These are phyloP conservation scores for Saposhnikovia divaricata DNA, from an alignment of 129 eudicot genomes.

Conservation along the genomic window DNA sequence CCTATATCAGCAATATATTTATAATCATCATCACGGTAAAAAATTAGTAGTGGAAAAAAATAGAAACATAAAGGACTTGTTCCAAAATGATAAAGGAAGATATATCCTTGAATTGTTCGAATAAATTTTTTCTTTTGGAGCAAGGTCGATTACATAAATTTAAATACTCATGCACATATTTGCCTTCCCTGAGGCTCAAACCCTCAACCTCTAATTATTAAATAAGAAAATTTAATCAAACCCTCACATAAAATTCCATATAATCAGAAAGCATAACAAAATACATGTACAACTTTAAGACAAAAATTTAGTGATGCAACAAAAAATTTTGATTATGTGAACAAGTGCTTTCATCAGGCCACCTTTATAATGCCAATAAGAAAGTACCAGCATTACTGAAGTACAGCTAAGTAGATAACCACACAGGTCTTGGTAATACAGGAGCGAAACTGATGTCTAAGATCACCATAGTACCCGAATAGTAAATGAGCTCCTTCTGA, in stretches of 20 bases:
- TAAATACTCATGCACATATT: background rate
- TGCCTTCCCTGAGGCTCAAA: background rate
- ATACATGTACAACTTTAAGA: background rate
- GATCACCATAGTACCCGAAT: background rate
- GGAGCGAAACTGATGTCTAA: background rate
- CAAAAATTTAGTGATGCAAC: background rate
- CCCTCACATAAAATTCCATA: too few relatives aligned
- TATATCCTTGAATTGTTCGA: background rate
- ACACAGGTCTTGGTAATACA: background rate
- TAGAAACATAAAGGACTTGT: background rate
- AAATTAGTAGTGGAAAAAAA: background rate
- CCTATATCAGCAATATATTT: constrained; percentile 35
- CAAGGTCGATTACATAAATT: background rate
- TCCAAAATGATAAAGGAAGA: background rate
- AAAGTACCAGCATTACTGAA: background rate
- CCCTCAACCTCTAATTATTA: background rate
- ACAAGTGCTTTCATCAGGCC: background rate
- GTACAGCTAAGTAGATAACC: background rate
- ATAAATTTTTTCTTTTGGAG: background rate
- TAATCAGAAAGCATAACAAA: background rate
- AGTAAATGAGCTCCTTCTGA: background rate
- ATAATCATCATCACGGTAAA: background rate
- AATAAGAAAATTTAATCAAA: too few relatives aligned
- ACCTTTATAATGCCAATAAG: background rate
- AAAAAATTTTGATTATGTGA: background rate